Evolutionary conservation across 345 rosid species (phyloP), one percentile per base, ranked within the genome.

Genomic region (Ceriops decandra): DNA sequence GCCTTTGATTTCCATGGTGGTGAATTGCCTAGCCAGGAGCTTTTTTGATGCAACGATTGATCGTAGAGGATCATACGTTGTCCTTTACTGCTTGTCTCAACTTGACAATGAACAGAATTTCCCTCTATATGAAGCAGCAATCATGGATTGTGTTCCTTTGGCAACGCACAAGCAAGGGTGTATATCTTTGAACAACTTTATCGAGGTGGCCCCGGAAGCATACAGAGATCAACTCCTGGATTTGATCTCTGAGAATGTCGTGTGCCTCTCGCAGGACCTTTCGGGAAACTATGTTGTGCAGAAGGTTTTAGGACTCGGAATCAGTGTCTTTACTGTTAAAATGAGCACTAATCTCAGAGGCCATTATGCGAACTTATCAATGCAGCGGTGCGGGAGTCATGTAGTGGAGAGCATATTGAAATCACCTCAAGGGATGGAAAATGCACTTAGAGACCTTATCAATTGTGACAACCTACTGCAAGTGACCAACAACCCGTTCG

Each of bases 261-360:
- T 64, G 4, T 69, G n/a, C 38, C 70, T 79, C 4, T 65, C 80
- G 0, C 68, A 52, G 36, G 70, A 80, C 22, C 54, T 24, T 16
- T 64, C 33, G 5, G 81, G 83, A 3, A 80, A 77, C 64, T 75
- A 60, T 27, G 79, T 77, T 8, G 63, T 77, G 47, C 81, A 80
- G 63, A 71, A 74, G 46, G 62, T 77, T 11, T 9, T 80, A 7
- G 58, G 15, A 15, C 76, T 80, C 2, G 22, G 57, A 24, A 66
- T 57, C n/a, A 79, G 76, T 1, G 11, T 6, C 7, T 49, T 71
- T 42, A 64, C 49, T 10, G 33, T 5, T 5, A 67, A 27, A 52
- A 77, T 76, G 31, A 62, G 63, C 36, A 2, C 6, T 1, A 13
- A 17, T 4, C 76, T 80, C 7, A 36, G 35, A 35, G 77, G 72